phyloP scores from a whole-genome alignment of 2,329 filamentous ascomycete species.

The Colletotrichum spinosum region DNA sequence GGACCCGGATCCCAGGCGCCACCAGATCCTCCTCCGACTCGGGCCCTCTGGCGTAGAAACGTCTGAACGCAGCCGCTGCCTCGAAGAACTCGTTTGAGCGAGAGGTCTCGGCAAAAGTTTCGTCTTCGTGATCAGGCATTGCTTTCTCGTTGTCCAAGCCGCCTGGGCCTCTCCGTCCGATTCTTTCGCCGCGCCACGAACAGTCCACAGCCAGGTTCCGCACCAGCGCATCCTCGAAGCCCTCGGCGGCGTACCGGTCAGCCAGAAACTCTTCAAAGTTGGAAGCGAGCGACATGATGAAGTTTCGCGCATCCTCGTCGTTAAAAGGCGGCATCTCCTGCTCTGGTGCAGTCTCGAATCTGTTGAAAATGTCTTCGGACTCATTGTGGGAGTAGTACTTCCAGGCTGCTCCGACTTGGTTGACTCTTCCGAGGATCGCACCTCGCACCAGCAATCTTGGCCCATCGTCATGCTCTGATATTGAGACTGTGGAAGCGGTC shows the following conservation, averaged over 20 bases:
- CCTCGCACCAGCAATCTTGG: conserved; percentile 6
- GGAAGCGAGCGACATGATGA: conserved; percentile 5
- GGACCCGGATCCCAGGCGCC: conserved; percentile 14
- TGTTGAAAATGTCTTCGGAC: not conserved
- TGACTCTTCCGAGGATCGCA: conserved; percentile 2
- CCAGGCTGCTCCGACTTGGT: conserved; percentile 9
- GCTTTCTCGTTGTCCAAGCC: no score
- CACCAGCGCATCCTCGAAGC: not conserved
- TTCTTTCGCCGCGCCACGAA: conserved; percentile 7
- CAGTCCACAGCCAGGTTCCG: conserved; percentile 17
- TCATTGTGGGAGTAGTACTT: conserved; percentile 13
- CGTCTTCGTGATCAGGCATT: not conserved
- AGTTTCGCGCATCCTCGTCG: conserved; percentile 23
- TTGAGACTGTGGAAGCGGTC: not conserved
- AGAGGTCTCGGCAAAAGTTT: not conserved
- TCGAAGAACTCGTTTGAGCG: conserved; percentile 11
- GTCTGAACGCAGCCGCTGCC: conserved; percentile 2
- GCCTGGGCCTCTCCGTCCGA: not conserved
- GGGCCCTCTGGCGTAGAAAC: conserved; percentile 17
- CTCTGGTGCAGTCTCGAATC: conserved; percentile 5
- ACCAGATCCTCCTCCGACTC: conserved; percentile 4
- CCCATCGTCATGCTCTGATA: not conserved
- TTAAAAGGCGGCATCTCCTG: conserved; percentile 13
- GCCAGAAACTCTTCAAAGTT: not conserved
- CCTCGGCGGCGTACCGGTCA: not conserved